Base-by-base conservation (phyloP, 2,329 filamentous ascomycete species). In the Pochonia chlamydosporia region DNA sequence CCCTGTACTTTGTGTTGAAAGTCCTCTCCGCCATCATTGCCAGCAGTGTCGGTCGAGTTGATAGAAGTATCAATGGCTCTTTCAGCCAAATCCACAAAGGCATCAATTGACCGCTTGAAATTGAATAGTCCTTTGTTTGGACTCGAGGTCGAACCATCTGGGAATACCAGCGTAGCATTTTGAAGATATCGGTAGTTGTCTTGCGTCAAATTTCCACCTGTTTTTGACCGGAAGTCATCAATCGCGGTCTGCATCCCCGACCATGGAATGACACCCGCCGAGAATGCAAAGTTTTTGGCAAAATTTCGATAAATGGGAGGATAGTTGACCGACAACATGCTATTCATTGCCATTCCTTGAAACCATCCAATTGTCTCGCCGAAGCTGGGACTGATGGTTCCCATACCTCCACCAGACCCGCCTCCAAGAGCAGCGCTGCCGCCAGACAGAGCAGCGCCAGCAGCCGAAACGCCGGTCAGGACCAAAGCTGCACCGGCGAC, bases 241-340 rank as follows among this genome's bases (percentile, higher is more conserved):
- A 99, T 97, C 5, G 82, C 76, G 7, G 66, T 70, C 67, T 96
- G 89, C 73, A 97, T 81, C 40, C 74, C 70, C n/a, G 76, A 78
- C 89, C 89, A 96, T 6, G 87, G 81, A 48, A 97, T 75, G 48
- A 97, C 70, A 43, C 90, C 90, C 24, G 85, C 86, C 54, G 89
- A 92, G 73, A 96, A 97, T 40, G 76, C 91, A 65, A 99, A 97
- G 70, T 97, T 97, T 70, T 88, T 88, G 52, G 86, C 74, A 68
- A 96, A 99, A 64, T 84, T 92, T 56, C 84, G 82, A 71, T 97
- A 97, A 31, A 97, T 82, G 30, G 81, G 74, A 4, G 93, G 93
- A 56, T 96, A 90, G 58, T 84, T 81, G 58, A 95, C 91, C 50
- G 88, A 95, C 64, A 96, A 76, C 93, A 97, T 97, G 54, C 93